Evolutionary conservation across 2,329 filamentous ascomycete genomes (phyloP).

Genomic region (Exophiala viscosa): DNA sequence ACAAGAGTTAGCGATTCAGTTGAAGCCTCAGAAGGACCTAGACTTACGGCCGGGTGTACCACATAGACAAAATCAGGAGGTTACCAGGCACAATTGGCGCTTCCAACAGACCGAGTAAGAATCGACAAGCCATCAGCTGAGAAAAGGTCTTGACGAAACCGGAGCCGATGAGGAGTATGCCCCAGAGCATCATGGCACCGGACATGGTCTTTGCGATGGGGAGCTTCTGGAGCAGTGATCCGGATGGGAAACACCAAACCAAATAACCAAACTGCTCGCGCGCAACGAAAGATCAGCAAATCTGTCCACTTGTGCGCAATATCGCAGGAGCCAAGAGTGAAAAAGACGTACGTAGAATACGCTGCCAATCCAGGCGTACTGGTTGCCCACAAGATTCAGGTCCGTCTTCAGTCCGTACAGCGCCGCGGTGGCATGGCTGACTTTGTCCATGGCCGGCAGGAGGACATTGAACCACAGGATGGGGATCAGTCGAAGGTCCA

Average conservation of each 20-base stretch:
- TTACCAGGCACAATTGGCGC: constrained; percentile 46
- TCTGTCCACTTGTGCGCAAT: not conserved
- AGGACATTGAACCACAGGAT: constrained; percentile 37
- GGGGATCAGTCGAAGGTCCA: constrained; percentile 42
- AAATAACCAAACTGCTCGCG: constrained; percentile 43
- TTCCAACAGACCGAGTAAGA: constrained; percentile 43
- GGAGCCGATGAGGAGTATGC: constrained; percentile 45
- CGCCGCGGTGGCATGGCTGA: constrained; percentile 25
- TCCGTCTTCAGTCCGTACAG: constrained; percentile 28
- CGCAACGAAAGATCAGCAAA: constrained; percentile 42
- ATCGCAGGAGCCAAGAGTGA: constrained; percentile 2
- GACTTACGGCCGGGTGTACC: no score
- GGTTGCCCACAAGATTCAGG: constrained; percentile 24
- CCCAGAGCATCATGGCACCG: constrained; percentile 53
- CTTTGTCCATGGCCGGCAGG: constrained; percentile 27
- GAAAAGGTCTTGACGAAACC: constrained; percentile 37
- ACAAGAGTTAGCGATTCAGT: no score
- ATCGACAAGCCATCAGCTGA: constrained; percentile 39
- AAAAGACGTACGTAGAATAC: constrained; percentile 25
- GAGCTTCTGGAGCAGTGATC: constrained; percentile 29
- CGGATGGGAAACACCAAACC: constrained; percentile 30
- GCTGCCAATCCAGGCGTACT: constrained; percentile 30
- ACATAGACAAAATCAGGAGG: constrained; percentile 48
- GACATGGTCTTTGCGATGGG: constrained; percentile 48
- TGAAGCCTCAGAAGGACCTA: not conserved